Evolutionary conservation across 306 rosid genomes (phyloP).

Genomic region (Hylodesmum podocarpum): DNA sequence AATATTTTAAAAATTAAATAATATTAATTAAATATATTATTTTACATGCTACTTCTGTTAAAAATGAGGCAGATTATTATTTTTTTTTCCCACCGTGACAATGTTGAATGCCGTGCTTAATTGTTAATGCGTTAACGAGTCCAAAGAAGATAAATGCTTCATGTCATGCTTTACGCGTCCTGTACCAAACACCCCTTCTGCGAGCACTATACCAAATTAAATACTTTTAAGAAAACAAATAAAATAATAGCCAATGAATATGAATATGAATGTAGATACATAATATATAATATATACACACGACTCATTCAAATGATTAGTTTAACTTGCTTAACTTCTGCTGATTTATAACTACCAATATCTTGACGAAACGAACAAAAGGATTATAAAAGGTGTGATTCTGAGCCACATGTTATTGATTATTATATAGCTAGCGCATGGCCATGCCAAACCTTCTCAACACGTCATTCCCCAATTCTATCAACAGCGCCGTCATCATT

Average conservation of each 20-base stretch:
- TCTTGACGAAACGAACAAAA: constrained; percentile 33
- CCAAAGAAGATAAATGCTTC: constrained; percentile 4
- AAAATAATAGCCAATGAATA: not conserved
- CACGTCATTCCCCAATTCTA: constrained; percentile 34
- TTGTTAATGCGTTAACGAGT: not conserved
- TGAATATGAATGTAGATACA: not conserved
- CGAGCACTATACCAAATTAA: constrained; percentile 20
- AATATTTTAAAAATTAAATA: no score
- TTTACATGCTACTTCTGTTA: no score
- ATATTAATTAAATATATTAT: no score
- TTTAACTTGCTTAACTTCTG: not conserved
- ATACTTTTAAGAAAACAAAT: not conserved
- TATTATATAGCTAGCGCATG: constrained; percentile 8
- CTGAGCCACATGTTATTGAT: constrained; percentile 19
- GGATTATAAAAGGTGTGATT: constrained; percentile 13
- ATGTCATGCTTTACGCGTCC: constrained; percentile 35
- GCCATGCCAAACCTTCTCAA: constrained; percentile 17
- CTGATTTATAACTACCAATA: constrained; percentile 8
- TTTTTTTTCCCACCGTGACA: no score
- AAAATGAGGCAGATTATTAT: no score
- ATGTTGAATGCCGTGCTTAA: constrained; percentile 13
- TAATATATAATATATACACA: not conserved
- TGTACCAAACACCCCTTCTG: constrained; percentile 28
- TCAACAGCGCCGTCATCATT: constrained; percentile 34
- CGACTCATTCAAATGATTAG: constrained; percentile 29